phyloP scores from a whole-genome alignment of 2,329 filamentous ascomycete species.

The Fusarium tuaranense region DNA sequence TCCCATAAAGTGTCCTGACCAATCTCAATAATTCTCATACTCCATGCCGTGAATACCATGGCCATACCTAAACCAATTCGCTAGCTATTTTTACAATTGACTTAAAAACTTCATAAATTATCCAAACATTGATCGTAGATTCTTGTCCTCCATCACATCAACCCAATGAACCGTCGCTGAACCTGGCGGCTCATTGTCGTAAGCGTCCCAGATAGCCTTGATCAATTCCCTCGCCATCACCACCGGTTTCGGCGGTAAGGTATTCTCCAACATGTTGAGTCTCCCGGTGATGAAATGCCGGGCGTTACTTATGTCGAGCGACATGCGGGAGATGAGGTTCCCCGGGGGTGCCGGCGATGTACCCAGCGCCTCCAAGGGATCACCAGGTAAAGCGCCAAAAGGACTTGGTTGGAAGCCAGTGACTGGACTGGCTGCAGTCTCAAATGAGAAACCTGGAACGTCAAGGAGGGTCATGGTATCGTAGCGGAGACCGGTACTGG shows the following conservation, averaged over 20 bases:
- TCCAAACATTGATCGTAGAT: constrained; percentile 50
- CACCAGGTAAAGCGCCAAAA: not conserved
- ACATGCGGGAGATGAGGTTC: constrained; percentile 41
- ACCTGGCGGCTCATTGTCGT: constrained; percentile 51
- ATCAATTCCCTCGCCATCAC: constrained; percentile 56
- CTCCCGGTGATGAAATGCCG: constrained; percentile 54
- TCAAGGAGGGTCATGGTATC: constrained; percentile 33
- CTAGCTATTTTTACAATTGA: not conserved
- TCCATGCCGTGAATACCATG: not conserved
- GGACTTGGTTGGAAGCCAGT: constrained; percentile 11
- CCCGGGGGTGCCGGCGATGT: constrained; percentile 11
- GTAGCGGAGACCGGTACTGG: constrained; percentile 50
- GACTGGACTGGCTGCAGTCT: constrained; percentile 6
- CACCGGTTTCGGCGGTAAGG: constrained; percentile 55
- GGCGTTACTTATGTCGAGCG: constrained; percentile 53
- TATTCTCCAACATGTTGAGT: constrained; percentile 53
- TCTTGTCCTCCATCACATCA: constrained; percentile 55
- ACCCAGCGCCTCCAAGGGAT: constrained; percentile 20
- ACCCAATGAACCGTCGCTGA: constrained; percentile 54
- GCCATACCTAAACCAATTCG: not conserved
- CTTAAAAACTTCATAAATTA: constrained; percentile 16
- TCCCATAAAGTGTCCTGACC: not conserved
- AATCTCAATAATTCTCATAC: not conserved
- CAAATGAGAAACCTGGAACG: constrained; percentile 25
- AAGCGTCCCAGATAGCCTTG: constrained; percentile 55